Percentiles rank a stretch among this genome's conserved stretches.
Evolutionary conservation across 768 basidiomycete species (phyloP).

Genomic region (Kwoniella europaea): DNA sequence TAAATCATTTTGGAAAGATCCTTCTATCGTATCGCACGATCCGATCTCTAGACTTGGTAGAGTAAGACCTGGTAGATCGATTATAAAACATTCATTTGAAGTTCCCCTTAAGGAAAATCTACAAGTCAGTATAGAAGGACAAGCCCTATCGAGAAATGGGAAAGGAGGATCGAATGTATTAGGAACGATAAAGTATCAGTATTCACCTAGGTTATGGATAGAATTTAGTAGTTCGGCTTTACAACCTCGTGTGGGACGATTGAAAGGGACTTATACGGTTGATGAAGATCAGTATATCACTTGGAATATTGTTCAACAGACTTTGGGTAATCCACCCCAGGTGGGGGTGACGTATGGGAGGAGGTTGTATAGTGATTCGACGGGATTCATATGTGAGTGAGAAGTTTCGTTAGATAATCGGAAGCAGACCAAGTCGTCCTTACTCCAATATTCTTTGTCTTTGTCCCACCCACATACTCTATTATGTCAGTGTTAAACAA

Average conservation of each 20-base stretch:
- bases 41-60: conserved; percentile 38
- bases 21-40: conserved; percentile 41
- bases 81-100: conserved; percentile 60
- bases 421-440: too few species aligned
- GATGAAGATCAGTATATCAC: conserved; percentile 50
- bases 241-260: conserved; percentile 45
- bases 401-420: too few species aligned
- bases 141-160: conserved; percentile 55
- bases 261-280: conserved; percentile 49
- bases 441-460: too few species aligned
- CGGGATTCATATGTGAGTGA: conserved; percentile 55
- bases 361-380: conserved; percentile 54
- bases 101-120: conserved; percentile 53
- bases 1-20: conserved; percentile 39
- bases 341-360: conserved; percentile 55
- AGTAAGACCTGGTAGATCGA: conserved; percentile 44
- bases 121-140: conserved; percentile 52
- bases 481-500: too few species aligned
- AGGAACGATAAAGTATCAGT: conserved; percentile 77
- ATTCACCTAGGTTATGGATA: conserved; percentile 67
- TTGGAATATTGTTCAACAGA: conserved; percentile 52
- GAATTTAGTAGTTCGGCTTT: conserved; percentile 57
- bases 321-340: conserved; percentile 54
- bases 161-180: conserved; percentile 63
- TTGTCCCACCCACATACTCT: too few species aligned